Base-by-base conservation (phyloP, 169 alveolate species). In the Plasmodium gonderi region DNA sequence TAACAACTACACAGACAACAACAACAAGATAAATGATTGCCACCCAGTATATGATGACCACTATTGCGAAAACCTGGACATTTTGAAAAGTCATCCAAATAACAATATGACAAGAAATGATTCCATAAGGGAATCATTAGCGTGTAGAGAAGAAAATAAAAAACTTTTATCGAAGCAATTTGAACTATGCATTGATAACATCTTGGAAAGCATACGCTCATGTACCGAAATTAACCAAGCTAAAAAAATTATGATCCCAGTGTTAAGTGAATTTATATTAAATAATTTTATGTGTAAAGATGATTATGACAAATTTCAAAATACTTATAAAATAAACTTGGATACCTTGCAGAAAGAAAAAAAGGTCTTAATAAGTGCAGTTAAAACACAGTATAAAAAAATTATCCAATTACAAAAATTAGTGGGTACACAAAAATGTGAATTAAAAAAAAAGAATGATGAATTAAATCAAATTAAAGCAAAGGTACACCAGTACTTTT, bases 401-500 rank as follows among this genome's bases (percentile, higher is more conserved):
- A 85, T 85, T 49, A 17, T 75, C 64, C 76, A 85, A 23, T 51
- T 85, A 17, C 92, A 85, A 51, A 75, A 85, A 85, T 20, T 85
- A 44, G 49, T 75, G 17, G 92, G 68, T 9, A 85, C 23, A 64
- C 92, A 85, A 85, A 85, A 85, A 85, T 54, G 12, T 29, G 92
- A 85, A 36, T 38, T 85, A 72, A 85, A 85, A 85, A 85, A 85
- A 75, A 85, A 85, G 68, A 85, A 17, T 31, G 92, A 85, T 54
- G 92, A 85, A 75, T 44, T 85, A 42, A 85, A 85, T 85, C 83
- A 85, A 77, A 85, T 85, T 7, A 85, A 85, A 51, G 92, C 92
- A n/a, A 85, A 85, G 67, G 92, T 85, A 1, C 92, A 85, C 45
- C 89, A 85, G 45, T 85, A 85, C 49, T 85, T 85, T 45, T 85